Percentiles rank a stretch among this genome's conserved stretches.
phyloP scores from a whole-genome alignment of 768 basidiomycete genomes.

The Russula sp. region DNA sequence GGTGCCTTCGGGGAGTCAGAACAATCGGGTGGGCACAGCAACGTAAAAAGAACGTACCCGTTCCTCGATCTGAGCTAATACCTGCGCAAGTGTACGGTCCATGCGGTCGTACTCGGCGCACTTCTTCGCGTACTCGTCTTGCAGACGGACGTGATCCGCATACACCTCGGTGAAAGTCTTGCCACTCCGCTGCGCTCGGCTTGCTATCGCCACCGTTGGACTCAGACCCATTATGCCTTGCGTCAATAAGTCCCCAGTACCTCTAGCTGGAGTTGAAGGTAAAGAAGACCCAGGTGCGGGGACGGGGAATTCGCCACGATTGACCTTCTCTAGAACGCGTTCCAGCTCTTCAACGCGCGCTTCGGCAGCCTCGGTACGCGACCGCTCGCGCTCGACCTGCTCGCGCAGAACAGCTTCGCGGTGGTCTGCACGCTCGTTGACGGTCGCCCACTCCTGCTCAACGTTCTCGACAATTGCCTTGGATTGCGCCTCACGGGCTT shows the following conservation, averaged over 20 bases:
- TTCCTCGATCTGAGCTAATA: conserved; percentile 89
- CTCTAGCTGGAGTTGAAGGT: conserved; percentile 44
- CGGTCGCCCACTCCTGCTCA: conserved; percentile 74
- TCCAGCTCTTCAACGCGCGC: conserved; percentile 66
- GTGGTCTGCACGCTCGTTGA: conserved; percentile 62
- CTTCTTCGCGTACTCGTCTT: conserved; percentile 75
- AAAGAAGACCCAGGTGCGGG: conserved; percentile 39
- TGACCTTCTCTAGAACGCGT: conserved; percentile 63
- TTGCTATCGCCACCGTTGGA: conserved; percentile 84
- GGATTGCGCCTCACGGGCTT: conserved; percentile 80
- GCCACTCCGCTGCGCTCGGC: conserved; percentile 70
- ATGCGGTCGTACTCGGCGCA: conserved; percentile 79
- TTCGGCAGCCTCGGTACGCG: conserved; percentile 64
- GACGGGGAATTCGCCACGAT: conserved; percentile 62
- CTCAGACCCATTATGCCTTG: conserved; percentile 67
- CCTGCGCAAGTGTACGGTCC: conserved; percentile 70
- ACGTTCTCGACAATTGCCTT: conserved; percentile 77
- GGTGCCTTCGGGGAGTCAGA: conserved; percentile 58
- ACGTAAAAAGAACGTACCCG: conserved; percentile 44
- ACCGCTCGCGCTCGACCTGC: conserved; percentile 66
- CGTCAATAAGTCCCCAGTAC: conserved; percentile 39
- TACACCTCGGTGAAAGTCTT: conserved; percentile 95
- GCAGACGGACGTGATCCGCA: conserved; percentile 79
- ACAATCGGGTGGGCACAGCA: not conserved
- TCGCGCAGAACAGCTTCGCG: conserved; percentile 62